Conservation (phyloP, 148 eudicot species). For the Chenopodium berlandieri region DNA sequence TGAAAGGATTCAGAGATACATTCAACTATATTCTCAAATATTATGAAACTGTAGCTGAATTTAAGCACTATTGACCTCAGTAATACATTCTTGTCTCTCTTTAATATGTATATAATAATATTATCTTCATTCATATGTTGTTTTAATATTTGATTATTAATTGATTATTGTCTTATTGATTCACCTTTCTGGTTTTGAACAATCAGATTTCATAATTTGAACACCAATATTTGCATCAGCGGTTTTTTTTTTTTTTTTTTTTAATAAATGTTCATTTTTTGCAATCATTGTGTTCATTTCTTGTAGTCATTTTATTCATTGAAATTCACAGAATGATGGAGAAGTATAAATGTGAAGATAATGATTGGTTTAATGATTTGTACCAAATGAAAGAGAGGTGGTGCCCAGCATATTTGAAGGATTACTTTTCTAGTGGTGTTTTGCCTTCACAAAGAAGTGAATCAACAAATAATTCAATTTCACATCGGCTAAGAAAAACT, state of each 20-base stretch:
- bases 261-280: too few species aligned
- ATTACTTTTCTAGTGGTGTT: not conserved
- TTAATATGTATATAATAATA: too few species aligned
- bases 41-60: not conserved
- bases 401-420: not conserved
- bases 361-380: not conserved
- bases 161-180: too few species aligned
- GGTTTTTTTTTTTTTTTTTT: too few species aligned
- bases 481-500: too few species aligned
- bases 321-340: not conserved
- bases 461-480: not conserved
- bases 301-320: not conserved
- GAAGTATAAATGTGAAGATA: not conserved
- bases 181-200: too few species aligned
- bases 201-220: too few species aligned
- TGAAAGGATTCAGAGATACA: too few species aligned
- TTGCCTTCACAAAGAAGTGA: not conserved
- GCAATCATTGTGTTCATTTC: not conserved
- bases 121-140: too few species aligned
- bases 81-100: not conserved
- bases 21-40: not conserved
- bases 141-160: too few species aligned
- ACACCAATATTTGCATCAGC: not conserved
- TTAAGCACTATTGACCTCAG: not conserved
- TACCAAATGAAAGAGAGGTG: not conserved